phyloP scores from a whole-genome alignment of 805 yeast genomes.

The Wickerhamomyces sydowiorum region DNA sequence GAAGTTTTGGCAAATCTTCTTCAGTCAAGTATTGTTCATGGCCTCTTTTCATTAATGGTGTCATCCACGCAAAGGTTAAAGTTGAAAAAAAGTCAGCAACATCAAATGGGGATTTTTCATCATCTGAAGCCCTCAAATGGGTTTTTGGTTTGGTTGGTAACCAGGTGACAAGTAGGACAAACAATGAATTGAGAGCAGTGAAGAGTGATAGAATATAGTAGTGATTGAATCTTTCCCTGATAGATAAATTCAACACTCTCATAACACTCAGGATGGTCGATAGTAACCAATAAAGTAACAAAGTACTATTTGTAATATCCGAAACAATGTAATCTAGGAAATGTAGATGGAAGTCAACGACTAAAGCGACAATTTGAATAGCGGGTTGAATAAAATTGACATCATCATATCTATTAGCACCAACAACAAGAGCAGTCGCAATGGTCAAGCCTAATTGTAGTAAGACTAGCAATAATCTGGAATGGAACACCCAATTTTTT shows the following conservation, averaged over 20 bases:
- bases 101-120: conserved; percentile 31
- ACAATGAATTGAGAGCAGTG: conserved; percentile 24
- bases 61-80: conserved; percentile 90
- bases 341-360: conserved; percentile 52
- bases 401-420: conserved; percentile 16
- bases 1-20: conserved; percentile 77
- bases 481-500: conserved; percentile 30
- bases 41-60: conserved; percentile 77
- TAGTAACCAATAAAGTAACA: conserved; percentile 74
- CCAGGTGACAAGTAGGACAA: conserved; percentile 30
- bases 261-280: conserved; percentile 41
- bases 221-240: conserved; percentile 25
- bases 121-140: conserved; percentile 36
- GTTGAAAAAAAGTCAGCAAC: conserved; percentile 63
- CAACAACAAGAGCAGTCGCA: conserved; percentile 14
- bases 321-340: conserved; percentile 68
- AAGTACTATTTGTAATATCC: conserved; percentile 57
- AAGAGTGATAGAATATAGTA: conserved; percentile 28
- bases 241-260: conserved; percentile 33
- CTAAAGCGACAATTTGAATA: conserved; percentile 34
- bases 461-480: conserved; percentile 28
- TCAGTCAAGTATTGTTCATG: conserved; percentile 48
- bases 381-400: conserved; percentile 32
- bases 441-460: conserved; percentile 26
- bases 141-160: conserved; percentile 32